Conservation (phyloP, 768 basidiomycete genomes). For the Gloeopeniophorella convolvens region DNA sequence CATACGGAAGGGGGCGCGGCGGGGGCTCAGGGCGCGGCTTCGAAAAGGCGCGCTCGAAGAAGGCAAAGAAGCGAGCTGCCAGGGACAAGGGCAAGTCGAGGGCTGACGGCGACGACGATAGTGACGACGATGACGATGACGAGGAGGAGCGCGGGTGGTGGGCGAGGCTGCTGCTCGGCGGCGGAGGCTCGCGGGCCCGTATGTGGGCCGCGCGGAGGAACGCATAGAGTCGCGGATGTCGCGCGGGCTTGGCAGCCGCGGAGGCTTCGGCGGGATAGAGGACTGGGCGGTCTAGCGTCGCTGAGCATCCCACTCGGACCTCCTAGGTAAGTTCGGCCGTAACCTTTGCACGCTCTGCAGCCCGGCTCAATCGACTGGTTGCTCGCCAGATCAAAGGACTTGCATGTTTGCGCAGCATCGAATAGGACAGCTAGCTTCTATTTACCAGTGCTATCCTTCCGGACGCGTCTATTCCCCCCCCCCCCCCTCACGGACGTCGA, state of each 20-base stretch:
- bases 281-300: slow-evolving; percentile 43
- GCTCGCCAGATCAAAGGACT: too few relatives aligned
- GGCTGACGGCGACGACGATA: slow-evolving; percentile 22
- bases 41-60: slow-evolving; percentile 20
- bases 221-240: slow-evolving; percentile 32
- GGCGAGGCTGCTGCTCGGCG: slow-evolving; percentile 28
- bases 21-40: slow-evolving; percentile 19
- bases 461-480: neutral
- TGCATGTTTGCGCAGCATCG: too few relatives aligned
- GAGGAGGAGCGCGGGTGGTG: slow-evolving; percentile 25
- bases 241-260: slow-evolving; percentile 30
- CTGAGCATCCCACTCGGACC: too few relatives aligned
- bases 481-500: neutral
- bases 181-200: slow-evolving; percentile 13
- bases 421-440: too few relatives aligned
- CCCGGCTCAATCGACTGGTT: too few relatives aligned
- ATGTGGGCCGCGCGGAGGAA: slow-evolving; percentile 42
- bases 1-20: slow-evolving; percentile 32
- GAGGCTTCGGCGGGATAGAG: slow-evolving; percentile 38
- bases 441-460: neutral
- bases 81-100: slow-evolving; percentile 31
- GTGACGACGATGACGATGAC: neutral
- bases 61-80: slow-evolving; percentile 20
- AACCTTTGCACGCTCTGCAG: too few relatives aligned
- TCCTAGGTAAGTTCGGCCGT: too few relatives aligned